phyloP scores from a whole-genome alignment of 257 asterid species.

The Solanum tarijense region DNA sequence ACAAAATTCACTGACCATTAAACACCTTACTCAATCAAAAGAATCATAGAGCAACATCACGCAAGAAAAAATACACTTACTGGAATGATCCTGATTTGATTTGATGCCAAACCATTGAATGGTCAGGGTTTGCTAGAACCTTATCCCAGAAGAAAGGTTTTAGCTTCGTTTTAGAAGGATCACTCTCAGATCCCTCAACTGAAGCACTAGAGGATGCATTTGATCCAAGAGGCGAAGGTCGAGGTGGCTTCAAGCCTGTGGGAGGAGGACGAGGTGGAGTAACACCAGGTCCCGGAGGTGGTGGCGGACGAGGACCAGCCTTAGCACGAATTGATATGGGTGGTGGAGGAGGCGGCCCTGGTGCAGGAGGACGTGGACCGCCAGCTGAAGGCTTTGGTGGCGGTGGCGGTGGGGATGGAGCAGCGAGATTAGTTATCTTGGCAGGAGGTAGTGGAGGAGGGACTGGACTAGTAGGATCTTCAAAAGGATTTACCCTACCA shows the following conservation, averaged over 20 bases:
- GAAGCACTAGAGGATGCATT: constrained; percentile 27
- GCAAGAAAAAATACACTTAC: no score
- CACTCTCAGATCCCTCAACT: constrained; percentile 33
- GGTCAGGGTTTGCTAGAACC: constrained; percentile 78
- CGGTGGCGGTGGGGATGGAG: constrained; percentile 28
- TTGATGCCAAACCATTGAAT: constrained; percentile 96
- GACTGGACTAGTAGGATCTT: constrained; percentile 6
- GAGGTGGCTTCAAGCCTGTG: constrained; percentile 39
- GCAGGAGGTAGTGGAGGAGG: constrained; percentile 3
- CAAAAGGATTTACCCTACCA: constrained; percentile 37
- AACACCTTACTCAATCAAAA: no score
- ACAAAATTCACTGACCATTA: not conserved
- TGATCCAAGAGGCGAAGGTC: constrained; percentile 38
- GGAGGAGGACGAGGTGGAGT: constrained; percentile 40
- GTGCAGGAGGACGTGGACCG: constrained; percentile 22
- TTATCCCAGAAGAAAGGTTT: constrained; percentile 99
- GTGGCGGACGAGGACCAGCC: constrained; percentile 16
- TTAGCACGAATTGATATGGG: constrained; percentile 9
- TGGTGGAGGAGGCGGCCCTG: constrained; percentile 23
- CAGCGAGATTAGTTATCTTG: not conserved
- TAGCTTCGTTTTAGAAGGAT: constrained; percentile 55
- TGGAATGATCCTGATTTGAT: constrained; percentile 40
- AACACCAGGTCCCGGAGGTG: constrained; percentile 26
- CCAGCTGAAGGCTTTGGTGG: constrained; percentile 18
- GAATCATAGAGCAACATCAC: no score